phyloP scores from a whole-genome alignment of 495 filamentous ascomycete species.

The Penicillium herquei region DNA sequence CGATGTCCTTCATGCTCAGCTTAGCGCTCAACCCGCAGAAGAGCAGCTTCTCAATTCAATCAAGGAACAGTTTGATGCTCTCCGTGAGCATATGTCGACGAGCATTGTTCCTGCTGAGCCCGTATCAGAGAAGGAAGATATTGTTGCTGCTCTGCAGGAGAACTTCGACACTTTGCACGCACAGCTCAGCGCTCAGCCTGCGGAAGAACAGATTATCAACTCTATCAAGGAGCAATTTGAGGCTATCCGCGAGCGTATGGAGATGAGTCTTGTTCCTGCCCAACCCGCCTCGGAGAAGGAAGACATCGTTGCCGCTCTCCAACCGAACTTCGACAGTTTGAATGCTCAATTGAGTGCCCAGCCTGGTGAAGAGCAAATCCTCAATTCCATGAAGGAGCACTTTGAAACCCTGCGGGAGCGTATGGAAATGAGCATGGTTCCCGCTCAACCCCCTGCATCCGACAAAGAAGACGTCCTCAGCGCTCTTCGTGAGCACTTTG shows the following conservation, averaged over 20 bases:
- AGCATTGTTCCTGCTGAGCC: conserved; percentile 34
- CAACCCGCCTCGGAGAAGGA: conserved; percentile 28
- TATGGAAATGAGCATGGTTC: conserved; percentile 41
- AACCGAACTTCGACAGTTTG: conserved; percentile 66
- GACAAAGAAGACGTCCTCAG: conserved; percentile 59
- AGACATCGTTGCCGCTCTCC: conserved; percentile 66
- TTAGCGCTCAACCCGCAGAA: conserved; percentile 11
- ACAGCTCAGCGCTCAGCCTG: conserved; percentile 25
- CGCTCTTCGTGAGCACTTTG: conserved; percentile 66
- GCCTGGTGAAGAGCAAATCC: conserved; percentile 21
- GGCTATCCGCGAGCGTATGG: conserved; percentile 60
- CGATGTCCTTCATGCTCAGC: conserved; percentile 44
- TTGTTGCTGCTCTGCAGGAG: conserved; percentile 68
- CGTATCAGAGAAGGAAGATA: conserved; percentile 44
- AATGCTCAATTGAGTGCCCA: conserved; percentile 8
- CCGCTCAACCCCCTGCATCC: conserved; percentile 36
- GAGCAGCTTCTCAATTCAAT: conserved; percentile 48
- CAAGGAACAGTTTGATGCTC: conserved; percentile 69
- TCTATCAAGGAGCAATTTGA: conserved; percentile 71
- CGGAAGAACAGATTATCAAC: conserved; percentile 35
- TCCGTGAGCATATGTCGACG: conserved; percentile 56
- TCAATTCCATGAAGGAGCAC: conserved; percentile 61
- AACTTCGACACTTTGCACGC: conserved; percentile 57
- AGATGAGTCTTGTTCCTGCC: conserved; percentile 37
- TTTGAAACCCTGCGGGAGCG: conserved; percentile 71